Evolutionary conservation across 345 rosid genomes (phyloP).

Genomic region (Mercurialis annua): DNA sequence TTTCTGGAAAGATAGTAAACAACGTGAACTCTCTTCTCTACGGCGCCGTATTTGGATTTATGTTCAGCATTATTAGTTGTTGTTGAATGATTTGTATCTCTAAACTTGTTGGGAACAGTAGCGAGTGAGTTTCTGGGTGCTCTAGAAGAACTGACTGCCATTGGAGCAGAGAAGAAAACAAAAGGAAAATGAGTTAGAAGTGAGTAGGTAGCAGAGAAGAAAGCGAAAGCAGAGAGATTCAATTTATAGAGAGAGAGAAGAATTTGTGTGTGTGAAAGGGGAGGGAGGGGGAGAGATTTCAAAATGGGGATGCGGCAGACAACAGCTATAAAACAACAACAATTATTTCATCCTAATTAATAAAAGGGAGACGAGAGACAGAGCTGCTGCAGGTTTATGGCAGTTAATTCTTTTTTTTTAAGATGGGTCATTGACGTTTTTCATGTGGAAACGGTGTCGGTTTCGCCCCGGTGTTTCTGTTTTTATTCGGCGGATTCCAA

Average conservation of each 20-base stretch:
- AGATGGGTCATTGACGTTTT: neutral
- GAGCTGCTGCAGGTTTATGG: neutral
- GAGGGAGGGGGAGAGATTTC: constrained; percentile 22
- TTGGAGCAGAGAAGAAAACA: neutral
- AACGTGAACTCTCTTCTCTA: constrained; percentile 59
- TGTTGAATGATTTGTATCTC: constrained; percentile 16
- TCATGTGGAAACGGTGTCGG: neutral
- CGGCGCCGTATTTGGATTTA: constrained; percentile 30
- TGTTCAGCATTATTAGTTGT: constrained; percentile 47
- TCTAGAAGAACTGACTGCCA: constrained; percentile 45
- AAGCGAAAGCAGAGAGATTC: constrained; percentile 20
- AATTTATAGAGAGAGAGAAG: constrained; percentile 13
- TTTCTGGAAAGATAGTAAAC: constrained; percentile 79
- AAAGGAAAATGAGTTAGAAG: constrained; percentile 11
- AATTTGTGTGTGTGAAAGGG: constrained; percentile 17
- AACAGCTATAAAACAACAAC: constrained; percentile 54
- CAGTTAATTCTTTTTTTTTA: neutral
- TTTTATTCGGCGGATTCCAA: neutral
- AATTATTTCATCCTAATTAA: too few species aligned
- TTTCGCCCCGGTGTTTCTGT: neutral
- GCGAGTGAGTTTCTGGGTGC: constrained; percentile 29
- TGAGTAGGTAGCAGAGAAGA: constrained; percentile 3
- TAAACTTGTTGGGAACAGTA: constrained; percentile 40
- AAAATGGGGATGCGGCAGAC: constrained; percentile 58
- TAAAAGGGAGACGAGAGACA: neutral